Evolutionary conservation across 2,329 filamentous ascomycete species (phyloP).

Genomic region (Aspergillus sp.): DNA sequence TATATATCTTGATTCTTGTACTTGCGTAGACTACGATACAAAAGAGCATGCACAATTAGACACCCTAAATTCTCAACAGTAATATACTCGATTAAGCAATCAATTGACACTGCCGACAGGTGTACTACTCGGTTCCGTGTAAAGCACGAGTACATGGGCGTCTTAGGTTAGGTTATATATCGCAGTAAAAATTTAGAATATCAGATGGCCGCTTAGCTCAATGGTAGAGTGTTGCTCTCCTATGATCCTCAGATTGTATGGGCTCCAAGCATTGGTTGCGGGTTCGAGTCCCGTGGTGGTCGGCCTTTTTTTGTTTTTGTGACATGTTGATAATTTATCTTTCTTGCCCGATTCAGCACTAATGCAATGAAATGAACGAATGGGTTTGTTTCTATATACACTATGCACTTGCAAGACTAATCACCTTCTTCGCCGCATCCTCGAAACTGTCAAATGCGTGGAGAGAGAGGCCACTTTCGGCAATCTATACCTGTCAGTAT

Average conservation of each 20-base stretch:
- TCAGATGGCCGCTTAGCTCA: conserved; percentile 1
- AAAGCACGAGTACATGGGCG: too few species aligned
- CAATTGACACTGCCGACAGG: too few species aligned
- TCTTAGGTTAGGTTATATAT: too few species aligned
- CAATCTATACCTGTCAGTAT: conserved; percentile 41
- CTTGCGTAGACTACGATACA: too few species aligned
- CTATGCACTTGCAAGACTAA: conserved; percentile 45
- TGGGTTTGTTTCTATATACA: background rate
- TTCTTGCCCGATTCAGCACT: background rate
- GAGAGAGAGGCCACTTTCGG: conserved; percentile 59
- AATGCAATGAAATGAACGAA: background rate
- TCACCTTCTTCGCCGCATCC: conserved; percentile 61
- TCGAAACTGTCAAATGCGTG: conserved; percentile 70
- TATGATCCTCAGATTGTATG: background rate
- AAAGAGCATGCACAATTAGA: too few species aligned
- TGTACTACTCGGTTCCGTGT: too few species aligned
- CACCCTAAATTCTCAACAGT: too few species aligned
- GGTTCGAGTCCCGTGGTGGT: conserved; percentile 2
- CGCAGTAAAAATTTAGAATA: too few species aligned
- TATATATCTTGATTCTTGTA: too few species aligned
- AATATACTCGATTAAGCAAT: too few species aligned
- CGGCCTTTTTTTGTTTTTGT: background rate
- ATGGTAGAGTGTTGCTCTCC: conserved; percentile 3
- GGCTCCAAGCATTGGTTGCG: conserved; percentile 1
- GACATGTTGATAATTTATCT: background rate